These are phyloP conservation scores for Paramarasmius palmivorus DNA, from an alignment of 1,284 basidiomycete genomes.

Conservation along the genomic window DNA sequence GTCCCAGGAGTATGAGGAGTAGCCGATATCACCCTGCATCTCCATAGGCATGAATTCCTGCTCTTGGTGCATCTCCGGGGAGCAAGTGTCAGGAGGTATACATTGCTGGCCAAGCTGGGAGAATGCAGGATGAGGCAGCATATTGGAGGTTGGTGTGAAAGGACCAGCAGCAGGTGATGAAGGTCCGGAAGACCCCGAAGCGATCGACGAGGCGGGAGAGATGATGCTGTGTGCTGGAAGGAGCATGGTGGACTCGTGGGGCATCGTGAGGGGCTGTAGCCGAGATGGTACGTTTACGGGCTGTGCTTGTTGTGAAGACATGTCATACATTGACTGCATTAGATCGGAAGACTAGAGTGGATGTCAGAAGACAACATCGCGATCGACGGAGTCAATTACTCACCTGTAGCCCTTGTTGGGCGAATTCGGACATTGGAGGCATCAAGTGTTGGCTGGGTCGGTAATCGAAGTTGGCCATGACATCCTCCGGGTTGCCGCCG, in stretches of 20 bases:
- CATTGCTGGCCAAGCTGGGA: conserved; percentile 10
- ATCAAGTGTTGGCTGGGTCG: conserved; percentile 35
- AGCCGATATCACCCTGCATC: conserved; percentile 6
- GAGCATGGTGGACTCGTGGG: conserved; percentile 17
- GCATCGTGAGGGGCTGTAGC: conserved; percentile 6
- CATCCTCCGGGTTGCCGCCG: conserved; percentile 45
- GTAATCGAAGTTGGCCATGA: conserved; percentile 48
- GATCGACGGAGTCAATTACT: conserved; percentile 3
- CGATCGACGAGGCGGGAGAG: conserved; percentile 19
- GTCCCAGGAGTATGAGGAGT: conserved; percentile 8
- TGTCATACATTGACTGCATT: conserved; percentile 45
- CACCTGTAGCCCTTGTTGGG: conserved; percentile 38
- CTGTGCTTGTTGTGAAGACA: conserved; percentile 8
- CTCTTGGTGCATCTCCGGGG: no score
- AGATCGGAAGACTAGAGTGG: conserved; percentile 40
- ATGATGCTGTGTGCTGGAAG: conserved; percentile 11
- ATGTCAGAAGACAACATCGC: conserved; percentile 7
- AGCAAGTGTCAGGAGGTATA: no score
- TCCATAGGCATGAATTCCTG: conserved; percentile 8
- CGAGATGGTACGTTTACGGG: background rate
- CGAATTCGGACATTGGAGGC: conserved; percentile 38
- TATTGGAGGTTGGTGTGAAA: conserved; percentile 34
- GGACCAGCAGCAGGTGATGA: conserved; percentile 33
- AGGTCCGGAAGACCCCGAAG: conserved; percentile 30
- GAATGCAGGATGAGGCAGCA: conserved; percentile 20